Percentiles rank a stretch among this genome's conserved stretches.
phyloP scores from a whole-genome alignment of 2,329 filamentous ascomycete genomes.

The Nannizzia gypsea region DNA sequence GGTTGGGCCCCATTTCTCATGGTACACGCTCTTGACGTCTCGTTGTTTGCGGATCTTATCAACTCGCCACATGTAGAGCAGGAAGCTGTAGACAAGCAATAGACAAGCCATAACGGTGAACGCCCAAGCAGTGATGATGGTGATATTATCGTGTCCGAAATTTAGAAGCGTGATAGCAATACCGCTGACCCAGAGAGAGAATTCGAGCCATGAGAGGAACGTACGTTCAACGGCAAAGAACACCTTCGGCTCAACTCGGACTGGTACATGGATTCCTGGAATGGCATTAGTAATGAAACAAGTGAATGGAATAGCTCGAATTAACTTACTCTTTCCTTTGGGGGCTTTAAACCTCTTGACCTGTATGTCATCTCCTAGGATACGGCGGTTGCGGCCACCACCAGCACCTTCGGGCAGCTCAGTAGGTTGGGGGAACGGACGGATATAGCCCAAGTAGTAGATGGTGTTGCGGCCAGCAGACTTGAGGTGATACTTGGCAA shows the following conservation, averaged over 20 bases:
- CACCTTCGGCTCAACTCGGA: conserved; percentile 94
- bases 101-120: conserved; percentile 74
- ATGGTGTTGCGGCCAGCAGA: conserved; percentile 37
- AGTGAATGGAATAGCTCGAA: background rate
- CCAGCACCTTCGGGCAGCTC: conserved; percentile 27
- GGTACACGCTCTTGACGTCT: conserved; percentile 64
- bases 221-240: conserved; percentile 94
- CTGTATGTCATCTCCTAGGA: conserved; percentile 35
- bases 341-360: conserved; percentile 47
- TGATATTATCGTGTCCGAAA: conserved; percentile 52
- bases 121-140: conserved; percentile 57
- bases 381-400: conserved; percentile 24
- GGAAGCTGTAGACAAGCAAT: conserved; percentile 70
- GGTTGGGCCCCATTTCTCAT: conserved; percentile 78
- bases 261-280: conserved; percentile 91
- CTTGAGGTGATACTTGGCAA: conserved; percentile 43
- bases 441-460: conserved; percentile 38
- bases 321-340: conserved; percentile 41
- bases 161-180: conserved; percentile 77
- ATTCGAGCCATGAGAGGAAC: conserved; percentile 94
- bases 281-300: conserved; percentile 19
- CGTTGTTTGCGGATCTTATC: conserved; percentile 69
- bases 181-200: conserved; percentile 83
- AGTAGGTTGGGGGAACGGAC: conserved; percentile 42
- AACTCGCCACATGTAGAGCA: conserved; percentile 79